phyloP scores from a whole-genome alignment of 2,329 filamentous ascomycete species.

The Aspergillus cejpii region DNA sequence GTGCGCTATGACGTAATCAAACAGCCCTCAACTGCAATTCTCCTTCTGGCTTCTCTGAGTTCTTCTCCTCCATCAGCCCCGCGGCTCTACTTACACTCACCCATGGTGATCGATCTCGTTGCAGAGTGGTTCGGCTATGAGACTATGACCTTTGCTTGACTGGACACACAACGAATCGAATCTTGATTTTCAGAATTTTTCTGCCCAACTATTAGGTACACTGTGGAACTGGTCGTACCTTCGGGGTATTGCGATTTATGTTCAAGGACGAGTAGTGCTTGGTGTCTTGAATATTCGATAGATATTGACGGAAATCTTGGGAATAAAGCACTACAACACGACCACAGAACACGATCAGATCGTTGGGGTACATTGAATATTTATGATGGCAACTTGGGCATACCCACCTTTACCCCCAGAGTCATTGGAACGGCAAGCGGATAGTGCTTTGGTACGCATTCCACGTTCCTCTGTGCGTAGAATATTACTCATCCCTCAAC shows the following conservation, averaged over 20 bases:
- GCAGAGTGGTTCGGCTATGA: conserved; percentile 2
- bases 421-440: conserved; percentile 48
- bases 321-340: too few relatives aligned
- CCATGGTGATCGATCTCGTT: conserved; percentile 7
- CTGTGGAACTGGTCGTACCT: neutral
- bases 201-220: conserved; percentile 7
- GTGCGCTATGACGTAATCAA: conserved; percentile 30
- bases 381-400: conserved; percentile 54
- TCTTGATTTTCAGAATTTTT: conserved; percentile 13
- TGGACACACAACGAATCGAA: conserved; percentile 11
- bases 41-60: neutral
- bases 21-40: conserved; percentile 5
- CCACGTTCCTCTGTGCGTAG: neutral
- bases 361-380: neutral
- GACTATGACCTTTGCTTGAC: neutral
- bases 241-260: neutral
- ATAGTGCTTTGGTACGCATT: conserved; percentile 45
- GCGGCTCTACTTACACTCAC: conserved; percentile 24
- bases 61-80: neutral
- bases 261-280: neutral
- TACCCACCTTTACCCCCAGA: conserved; percentile 53
- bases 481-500: conserved; percentile 1
- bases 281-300: neutral
- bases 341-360: neutral
- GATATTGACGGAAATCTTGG: too few relatives aligned